phyloP scores from a whole-genome alignment of 2,329 filamentous ascomycete genomes.

The Zymoseptoria passerinii region DNA sequence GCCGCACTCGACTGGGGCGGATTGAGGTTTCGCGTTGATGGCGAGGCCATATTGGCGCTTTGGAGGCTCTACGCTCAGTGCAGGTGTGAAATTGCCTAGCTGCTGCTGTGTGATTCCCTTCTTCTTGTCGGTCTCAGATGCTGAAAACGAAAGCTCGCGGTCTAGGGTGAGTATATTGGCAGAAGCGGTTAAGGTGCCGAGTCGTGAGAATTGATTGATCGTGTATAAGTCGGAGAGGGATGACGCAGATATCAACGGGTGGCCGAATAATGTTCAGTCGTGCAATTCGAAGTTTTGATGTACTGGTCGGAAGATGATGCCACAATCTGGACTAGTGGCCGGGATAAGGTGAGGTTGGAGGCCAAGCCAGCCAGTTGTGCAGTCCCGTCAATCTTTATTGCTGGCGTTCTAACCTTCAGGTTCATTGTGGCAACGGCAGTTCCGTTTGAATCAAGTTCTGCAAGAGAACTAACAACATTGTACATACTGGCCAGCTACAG shows the following conservation, averaged over 20 bases:
- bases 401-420: no score
- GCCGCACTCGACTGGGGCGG: conserved; percentile 47
- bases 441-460: no score
- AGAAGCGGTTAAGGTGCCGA: background rate
- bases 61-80: background rate
- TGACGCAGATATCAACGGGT: background rate
- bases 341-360: no score
- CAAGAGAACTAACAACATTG: no score
- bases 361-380: no score
- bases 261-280: background rate
- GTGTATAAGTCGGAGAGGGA: background rate
- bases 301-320: background rate
- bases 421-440: no score
- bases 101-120: background rate
- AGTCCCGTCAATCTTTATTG: no score
- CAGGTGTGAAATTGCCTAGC: background rate
- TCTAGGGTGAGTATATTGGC: background rate
- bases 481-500: no score
- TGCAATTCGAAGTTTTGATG: background rate
- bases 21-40: conserved; percentile 6
- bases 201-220: background rate
- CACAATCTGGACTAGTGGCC: no score
- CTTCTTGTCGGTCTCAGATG: background rate
- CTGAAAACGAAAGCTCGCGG: background rate
- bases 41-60: background rate